Base-by-base conservation (phyloP, 1,139 yeast genomes). In the Geotrichum carabidarum region DNA sequence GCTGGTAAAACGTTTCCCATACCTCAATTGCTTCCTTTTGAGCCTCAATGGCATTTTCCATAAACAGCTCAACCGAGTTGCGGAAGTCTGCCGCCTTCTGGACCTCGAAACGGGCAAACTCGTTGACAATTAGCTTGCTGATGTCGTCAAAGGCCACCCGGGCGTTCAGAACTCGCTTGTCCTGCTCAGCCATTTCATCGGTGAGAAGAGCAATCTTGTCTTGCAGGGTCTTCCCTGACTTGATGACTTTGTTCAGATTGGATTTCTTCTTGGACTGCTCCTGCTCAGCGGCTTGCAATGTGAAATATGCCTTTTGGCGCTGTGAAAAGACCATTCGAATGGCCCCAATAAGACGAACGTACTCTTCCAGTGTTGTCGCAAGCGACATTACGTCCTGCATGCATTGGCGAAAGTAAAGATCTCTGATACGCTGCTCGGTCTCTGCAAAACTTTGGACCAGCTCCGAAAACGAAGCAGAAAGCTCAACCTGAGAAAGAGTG, bases 1-100 rank as follows among this genome's bases (percentile, higher is more conserved):
- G 34, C 40, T 45, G 63, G 58, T 71, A 71, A 56, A 71, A 93
- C 0, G 96, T 86, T 71, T 93, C 98, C 95, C 97, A 93, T 35
- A 88, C 71, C 70, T 93, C 99, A 62, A 93, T 93, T 36, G 93
- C 83, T 68, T 90, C 97, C 72, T 93, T 94, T 69, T 93, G 99
- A 15, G 93, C 79, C 71, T 93, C 99, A 51, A 91, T 87, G 27
- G 95, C 82, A 57, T 94, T 82, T 69, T 94, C 99, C 65, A 95
- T 78, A 64, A 83, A 91, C 22, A 91, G 84, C 71, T 93, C 99
- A 57, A 93, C 89, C 59, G 91, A 81, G 65, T 88, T 87, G 65
- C 96, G 80, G 70, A 94, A 90, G 65, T 93, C 99, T 49, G 80
- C 83, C 49, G 90, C 80, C 65, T 85, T 87, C 55, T 84, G 94